These are phyloP conservation scores for Amanita pseudoporphyria DNA, from an alignment of 768 basidiomycete genomes.

Conservation along the genomic window DNA sequence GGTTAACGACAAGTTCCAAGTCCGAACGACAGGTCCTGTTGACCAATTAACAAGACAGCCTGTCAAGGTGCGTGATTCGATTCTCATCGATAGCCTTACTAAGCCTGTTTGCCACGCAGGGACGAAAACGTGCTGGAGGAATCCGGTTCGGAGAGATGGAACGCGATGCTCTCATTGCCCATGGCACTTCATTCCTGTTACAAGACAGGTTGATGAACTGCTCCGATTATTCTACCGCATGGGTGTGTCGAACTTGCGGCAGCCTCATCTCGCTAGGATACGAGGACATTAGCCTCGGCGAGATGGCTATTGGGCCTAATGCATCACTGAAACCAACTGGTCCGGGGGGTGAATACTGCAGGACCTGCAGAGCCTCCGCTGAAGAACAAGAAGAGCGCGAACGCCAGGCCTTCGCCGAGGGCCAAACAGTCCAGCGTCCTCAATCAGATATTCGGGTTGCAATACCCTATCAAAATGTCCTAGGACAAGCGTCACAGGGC, in stretches of 20 bases:
- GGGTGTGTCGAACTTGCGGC: slow-evolving; percentile 97
- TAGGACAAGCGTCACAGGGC: slow-evolving; percentile 51
- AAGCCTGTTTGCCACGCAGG: slow-evolving; percentile 35
- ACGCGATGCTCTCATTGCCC: slow-evolving; percentile 95
- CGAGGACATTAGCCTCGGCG: slow-evolving; percentile 75
- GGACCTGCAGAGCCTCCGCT: slow-evolving; percentile 74
- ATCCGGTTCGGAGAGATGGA: slow-evolving; percentile 99
- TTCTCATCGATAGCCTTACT: neutral
- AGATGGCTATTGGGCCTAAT: slow-evolving; percentile 40
- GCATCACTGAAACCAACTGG: slow-evolving; percentile 50
- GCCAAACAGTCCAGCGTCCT: slow-evolving; percentile 32
- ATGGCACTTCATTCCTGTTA: slow-evolving; percentile 95
- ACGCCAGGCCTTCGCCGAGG: slow-evolving; percentile 50
- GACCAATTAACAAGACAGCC: slow-evolving; percentile 95
- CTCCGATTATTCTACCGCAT: slow-evolving; percentile 98
- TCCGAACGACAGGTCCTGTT: slow-evolving; percentile 95
- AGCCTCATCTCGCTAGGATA: slow-evolving; percentile 94
- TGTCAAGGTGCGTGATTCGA: slow-evolving; percentile 62
- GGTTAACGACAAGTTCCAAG: slow-evolving; percentile 99
- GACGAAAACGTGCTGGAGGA: slow-evolving; percentile 95
- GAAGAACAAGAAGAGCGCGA: slow-evolving; percentile 55
- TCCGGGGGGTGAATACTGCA: slow-evolving; percentile 88
- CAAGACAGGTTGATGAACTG: slow-evolving; percentile 99
- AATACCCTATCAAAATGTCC: slow-evolving; percentile 58
- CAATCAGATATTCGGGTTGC: slow-evolving; percentile 51